Conservation (phyloP, 2,329 filamentous ascomycete genomes). For the Clonostachys rhizophaga region DNA sequence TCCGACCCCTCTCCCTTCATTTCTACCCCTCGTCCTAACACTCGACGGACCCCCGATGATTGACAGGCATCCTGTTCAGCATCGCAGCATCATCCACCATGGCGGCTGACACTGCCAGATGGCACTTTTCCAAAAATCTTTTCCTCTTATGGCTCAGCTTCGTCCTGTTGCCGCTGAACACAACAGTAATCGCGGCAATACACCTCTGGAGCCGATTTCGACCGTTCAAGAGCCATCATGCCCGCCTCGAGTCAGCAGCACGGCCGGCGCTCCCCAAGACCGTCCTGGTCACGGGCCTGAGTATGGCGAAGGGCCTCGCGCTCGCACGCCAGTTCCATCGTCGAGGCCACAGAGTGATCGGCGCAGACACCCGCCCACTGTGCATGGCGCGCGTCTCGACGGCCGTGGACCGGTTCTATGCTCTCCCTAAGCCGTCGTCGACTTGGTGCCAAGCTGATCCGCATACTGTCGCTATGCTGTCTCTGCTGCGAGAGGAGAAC, state of each 20-base stretch:
- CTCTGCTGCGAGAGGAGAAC: conserved; percentile 53
- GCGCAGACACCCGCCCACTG: conserved; percentile 57
- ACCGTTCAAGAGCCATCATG: neutral
- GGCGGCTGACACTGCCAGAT: neutral
- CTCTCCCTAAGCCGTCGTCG: conserved; percentile 20
- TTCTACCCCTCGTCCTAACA: too few species aligned
- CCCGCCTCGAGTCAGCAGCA: neutral
- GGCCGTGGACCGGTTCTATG: conserved; percentile 50
- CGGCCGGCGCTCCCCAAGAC: conserved; percentile 23
- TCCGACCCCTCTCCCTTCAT: too few species aligned
- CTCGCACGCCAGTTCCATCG: conserved; percentile 62
- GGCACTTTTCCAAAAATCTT: conserved; percentile 14
- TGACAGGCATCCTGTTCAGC: too few species aligned
- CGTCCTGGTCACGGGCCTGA: conserved; percentile 67
- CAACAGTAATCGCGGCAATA: conserved; percentile 27
- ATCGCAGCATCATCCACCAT: too few species aligned
- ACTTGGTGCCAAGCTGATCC: conserved; percentile 19
- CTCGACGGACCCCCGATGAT: too few species aligned
- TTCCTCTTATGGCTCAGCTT: conserved; percentile 18
- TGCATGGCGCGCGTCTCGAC: conserved; percentile 54
- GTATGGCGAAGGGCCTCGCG: conserved; percentile 66
- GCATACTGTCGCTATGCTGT: conserved; percentile 53
- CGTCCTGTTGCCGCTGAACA: conserved; percentile 43
- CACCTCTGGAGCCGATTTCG: conserved; percentile 5
- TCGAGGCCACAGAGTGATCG: conserved; percentile 65